Percentiles rank a stretch among this genome's conserved stretches.
Conservation (phyloP, 129 eudicot species). For the Gnaphalium uliginosum region DNA sequence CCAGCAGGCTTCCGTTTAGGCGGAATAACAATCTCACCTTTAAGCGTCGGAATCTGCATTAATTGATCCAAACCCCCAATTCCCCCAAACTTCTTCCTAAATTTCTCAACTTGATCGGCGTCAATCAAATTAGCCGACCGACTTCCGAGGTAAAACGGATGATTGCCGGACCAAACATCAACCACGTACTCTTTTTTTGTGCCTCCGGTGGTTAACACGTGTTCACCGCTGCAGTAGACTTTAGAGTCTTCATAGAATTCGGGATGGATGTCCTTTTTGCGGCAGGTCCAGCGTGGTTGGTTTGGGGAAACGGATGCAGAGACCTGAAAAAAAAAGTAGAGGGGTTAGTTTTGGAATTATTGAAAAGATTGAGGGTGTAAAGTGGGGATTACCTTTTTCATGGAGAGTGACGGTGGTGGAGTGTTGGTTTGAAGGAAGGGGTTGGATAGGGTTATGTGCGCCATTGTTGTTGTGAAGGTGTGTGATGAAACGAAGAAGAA, state of each 20-base stretch:
- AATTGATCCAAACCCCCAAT: constrained; percentile 34
- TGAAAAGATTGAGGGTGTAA: background rate
- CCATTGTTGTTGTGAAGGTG: too few relatives aligned
- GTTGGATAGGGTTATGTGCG: constrained; percentile 40
- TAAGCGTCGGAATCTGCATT: constrained; percentile 72
- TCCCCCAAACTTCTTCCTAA: constrained; percentile 69
- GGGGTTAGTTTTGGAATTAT: background rate
- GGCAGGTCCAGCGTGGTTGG: constrained; percentile 47
- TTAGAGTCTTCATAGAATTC: constrained; percentile 65
- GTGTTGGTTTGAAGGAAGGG: constrained; percentile 50
- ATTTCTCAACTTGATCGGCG: constrained; percentile 74
- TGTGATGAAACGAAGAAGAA: constrained; percentile 4
- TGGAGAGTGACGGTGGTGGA: constrained; percentile 34
- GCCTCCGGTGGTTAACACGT: constrained; percentile 73
- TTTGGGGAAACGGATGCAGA: constrained; percentile 23
- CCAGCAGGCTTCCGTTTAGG: constrained; percentile 52
- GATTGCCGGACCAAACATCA: constrained; percentile 92
- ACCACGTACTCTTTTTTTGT: constrained; percentile 76
- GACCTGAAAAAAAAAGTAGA: constrained; percentile 17
- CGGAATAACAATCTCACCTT: constrained; percentile 78
- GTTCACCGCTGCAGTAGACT: constrained; percentile 82
- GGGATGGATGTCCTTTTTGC: constrained; percentile 81
- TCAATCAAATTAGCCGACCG: constrained; percentile 53
- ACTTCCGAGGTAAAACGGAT: constrained; percentile 69
- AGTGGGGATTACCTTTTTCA: constrained; percentile 31